Percentiles rank a stretch among this genome's conserved stretches.
These are phyloP conservation scores for Magnaporthales sp. DNA, from an alignment of 2,329 filamentous ascomycete genomes.

Conservation along the genomic window DNA sequence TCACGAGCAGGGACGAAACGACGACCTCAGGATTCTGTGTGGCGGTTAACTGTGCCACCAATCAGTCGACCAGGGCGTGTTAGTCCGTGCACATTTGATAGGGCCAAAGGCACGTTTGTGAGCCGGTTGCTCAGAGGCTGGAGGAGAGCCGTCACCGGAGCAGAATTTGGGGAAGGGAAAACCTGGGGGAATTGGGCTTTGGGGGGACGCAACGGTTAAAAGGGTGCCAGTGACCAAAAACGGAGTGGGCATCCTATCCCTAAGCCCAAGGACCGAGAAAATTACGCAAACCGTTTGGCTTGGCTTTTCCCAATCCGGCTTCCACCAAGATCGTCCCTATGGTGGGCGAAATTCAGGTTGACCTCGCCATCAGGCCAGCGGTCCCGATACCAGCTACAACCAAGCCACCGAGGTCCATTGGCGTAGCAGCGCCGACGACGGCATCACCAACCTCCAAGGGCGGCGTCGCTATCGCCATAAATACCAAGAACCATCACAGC, in stretches of 20 bases:
- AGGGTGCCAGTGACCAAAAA: background rate
- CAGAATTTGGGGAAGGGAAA: background rate
- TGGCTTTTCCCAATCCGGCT: background rate
- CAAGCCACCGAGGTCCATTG: background rate
- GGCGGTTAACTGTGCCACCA: background rate
- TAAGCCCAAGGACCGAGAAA: background rate
- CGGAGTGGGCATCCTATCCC: background rate
- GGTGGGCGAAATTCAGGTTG: constrained; percentile 13
- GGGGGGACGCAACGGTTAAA: background rate
- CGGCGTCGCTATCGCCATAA: constrained; percentile 1
- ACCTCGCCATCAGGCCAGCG: constrained; percentile 17
- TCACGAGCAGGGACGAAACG: background rate
- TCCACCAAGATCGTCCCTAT: constrained; percentile 6
- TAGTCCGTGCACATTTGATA: background rate
- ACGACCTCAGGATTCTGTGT: background rate
- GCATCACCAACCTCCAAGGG: background rate
- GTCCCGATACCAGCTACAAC: background rate
- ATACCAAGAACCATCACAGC: constrained; percentile 2
- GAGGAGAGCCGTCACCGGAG: background rate
- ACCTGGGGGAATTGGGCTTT: background rate
- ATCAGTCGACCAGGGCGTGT: background rate
- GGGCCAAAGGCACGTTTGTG: background rate
- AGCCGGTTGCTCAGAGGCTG: background rate
- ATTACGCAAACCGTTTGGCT: background rate
- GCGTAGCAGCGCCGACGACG: background rate